A percentile compares a stretch with the other conserved stretches of the same genome.
Evolutionary conservation across 1,139 yeast genomes (phyloP).

Genomic region (Kodamaea derodonti): DNA sequence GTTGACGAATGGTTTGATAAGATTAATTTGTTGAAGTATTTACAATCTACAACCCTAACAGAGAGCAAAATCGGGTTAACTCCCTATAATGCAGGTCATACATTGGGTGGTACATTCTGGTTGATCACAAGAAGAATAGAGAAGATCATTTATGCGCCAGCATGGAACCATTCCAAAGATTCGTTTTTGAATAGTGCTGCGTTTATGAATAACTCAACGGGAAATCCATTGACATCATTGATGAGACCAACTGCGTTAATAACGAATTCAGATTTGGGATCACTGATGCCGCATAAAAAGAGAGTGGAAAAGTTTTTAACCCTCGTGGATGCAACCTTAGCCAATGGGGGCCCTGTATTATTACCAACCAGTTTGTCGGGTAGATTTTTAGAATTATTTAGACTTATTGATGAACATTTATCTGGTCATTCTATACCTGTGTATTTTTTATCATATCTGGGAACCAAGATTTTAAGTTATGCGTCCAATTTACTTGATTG

Average conservation of each 20-base stretch:
- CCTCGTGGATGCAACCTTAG: slow-evolving; percentile 61
- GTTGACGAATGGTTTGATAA: slow-evolving; percentile 77
- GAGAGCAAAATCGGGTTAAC: slow-evolving; percentile 65
- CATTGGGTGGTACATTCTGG: slow-evolving; percentile 93
- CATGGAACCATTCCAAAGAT: slow-evolving; percentile 94
- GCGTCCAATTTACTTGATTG: slow-evolving; percentile 92
- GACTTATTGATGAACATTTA: slow-evolving; percentile 60
- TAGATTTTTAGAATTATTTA: slow-evolving; percentile 74
- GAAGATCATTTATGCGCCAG: slow-evolving; percentile 79
- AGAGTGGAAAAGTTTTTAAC: slow-evolving; percentile 64
- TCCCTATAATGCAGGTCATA: slow-evolving; percentile 89
- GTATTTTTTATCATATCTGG: slow-evolving; percentile 70
- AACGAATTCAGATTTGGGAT: slow-evolving; percentile 71
- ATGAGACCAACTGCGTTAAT: slow-evolving; percentile 82
- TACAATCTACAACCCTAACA: slow-evolving; percentile 66
- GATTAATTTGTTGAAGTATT: slow-evolving; percentile 65
- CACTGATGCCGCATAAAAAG: slow-evolving; percentile 59
- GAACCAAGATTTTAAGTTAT: slow-evolving; percentile 72
- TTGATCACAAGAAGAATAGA: slow-evolving; percentile 69
- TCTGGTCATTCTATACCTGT: slow-evolving; percentile 64
- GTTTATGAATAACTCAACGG: slow-evolving; percentile 44
- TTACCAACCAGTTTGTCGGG: slow-evolving; percentile 85
- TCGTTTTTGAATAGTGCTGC: slow-evolving; percentile 81
- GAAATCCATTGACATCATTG: slow-evolving; percentile 58
- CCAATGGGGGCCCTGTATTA: slow-evolving; percentile 70